Conservation (phyloP, 2,329 filamentous ascomycete species). For the Torrubiella hemipterigena region DNA sequence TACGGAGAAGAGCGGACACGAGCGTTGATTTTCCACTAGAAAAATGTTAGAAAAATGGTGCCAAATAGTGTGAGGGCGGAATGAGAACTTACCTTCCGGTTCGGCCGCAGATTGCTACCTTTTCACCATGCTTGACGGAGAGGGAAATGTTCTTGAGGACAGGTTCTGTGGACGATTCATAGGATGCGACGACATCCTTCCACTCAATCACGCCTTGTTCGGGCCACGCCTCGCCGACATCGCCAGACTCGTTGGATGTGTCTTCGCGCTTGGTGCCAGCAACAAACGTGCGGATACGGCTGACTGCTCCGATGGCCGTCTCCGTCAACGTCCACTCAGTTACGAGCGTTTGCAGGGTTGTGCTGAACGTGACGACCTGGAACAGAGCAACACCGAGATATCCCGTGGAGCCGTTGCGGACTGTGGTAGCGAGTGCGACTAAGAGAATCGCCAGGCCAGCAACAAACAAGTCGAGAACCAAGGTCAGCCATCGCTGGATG, state of each 20-base stretch:
- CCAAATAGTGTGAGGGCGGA: neutral
- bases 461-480: conserved; percentile 33
- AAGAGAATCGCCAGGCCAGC: conserved; percentile 32
- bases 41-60: conserved; percentile 10
- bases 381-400: conserved; percentile 15
- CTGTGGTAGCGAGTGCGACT: conserved; percentile 26
- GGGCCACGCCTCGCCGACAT: conserved; percentile 14
- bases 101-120: conserved; percentile 31
- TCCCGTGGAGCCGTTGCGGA: conserved; percentile 17
- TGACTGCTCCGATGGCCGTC: conserved; percentile 14
- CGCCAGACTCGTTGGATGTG: conserved; percentile 7
- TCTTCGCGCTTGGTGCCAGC: conserved; percentile 12
- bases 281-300: conserved; percentile 14
- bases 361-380: conserved; percentile 16
- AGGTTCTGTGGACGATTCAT: conserved; percentile 10
- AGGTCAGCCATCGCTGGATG: conserved; percentile 35
- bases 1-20: conserved; percentile 30
- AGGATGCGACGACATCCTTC: conserved; percentile 16
- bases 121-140: conserved; percentile 18
- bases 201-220: conserved; percentile 13
- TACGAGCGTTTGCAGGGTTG: conserved; percentile 18
- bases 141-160: conserved; percentile 18
- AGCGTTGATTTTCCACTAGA: conserved; percentile 21
- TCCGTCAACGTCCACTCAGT: conserved; percentile 19
- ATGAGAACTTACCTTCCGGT: conserved; percentile 18